Evolutionary conservation across 345 rosid species (phyloP), one percentile per base, ranked within the genome.

Genomic region (Acer yangbiense): DNA sequence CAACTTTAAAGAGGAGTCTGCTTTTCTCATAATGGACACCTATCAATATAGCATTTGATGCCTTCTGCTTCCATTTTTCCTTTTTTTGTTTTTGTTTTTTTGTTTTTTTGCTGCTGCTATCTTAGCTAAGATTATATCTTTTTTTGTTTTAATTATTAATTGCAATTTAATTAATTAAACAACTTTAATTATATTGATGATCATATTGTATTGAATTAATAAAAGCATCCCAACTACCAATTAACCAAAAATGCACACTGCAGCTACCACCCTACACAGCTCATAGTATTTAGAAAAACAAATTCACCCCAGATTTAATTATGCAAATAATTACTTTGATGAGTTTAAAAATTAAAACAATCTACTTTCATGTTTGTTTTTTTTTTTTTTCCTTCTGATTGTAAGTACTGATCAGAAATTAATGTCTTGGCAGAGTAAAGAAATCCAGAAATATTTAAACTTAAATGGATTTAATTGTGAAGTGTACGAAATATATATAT

Each of bases 41-140:
- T 39, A 35, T 76, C 41, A 21, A 35, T 76, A 39, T 23, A 55
- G 66, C 41, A 76, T 76, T 75, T 67, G 65, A 76, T 66, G 41
- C 78, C 50, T 39, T 76, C 14, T 23, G 43, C 32, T 72, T 72
- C 35, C 20, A 46, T 46, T 46, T 46, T 54, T 57, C 14, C 3
- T 13, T 18, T 35, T 35, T 4, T 35, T 35, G 5, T 35, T 35
- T 4, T 35, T 4, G 35, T 29, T 35, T 35, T 35, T 4, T 35
- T 4, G 35, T 29, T 35, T 66, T 1, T 9, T 3, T 9, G 3
- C 1, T n/a, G 20, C 27, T 68, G 6, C 9, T 4, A 32, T 32
- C 46, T 48, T 21, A 16, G 55, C 68, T 14, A 2, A 43, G 76
- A 18, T 58, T 13, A 43, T 52, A 41, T 9, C 32, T 39, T 54